These are phyloP conservation scores for Talaromyces pinophilus DNA, from an alignment of 2,329 filamentous ascomycete genomes.

Conservation along the genomic window DNA sequence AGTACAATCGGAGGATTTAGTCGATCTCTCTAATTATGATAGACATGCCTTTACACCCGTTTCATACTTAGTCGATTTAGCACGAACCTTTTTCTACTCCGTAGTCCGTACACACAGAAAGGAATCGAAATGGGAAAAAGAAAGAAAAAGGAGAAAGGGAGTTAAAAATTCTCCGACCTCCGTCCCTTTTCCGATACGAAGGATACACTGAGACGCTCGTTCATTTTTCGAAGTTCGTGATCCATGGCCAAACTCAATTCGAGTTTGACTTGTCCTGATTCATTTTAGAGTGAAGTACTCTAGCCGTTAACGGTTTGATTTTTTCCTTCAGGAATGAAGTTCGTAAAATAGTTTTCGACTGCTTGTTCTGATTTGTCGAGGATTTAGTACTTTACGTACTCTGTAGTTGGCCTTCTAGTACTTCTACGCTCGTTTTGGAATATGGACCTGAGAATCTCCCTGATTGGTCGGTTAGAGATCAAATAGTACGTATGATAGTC, in stretches of 20 bases:
- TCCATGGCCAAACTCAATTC: conserved; percentile 11
- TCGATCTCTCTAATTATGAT: conserved; percentile 11
- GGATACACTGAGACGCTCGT: background rate
- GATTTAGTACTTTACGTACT: background rate
- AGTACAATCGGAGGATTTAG: background rate
- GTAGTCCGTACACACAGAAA: background rate
- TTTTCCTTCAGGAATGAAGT: background rate
- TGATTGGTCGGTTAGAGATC: background rate
- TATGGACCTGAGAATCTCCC: background rate
- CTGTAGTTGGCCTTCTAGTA: background rate
- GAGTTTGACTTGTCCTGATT: background rate
- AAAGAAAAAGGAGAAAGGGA: background rate
- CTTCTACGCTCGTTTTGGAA: background rate
- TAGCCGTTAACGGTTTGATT: background rate
- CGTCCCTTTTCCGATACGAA: background rate
- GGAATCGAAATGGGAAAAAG: background rate
- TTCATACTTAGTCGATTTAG: conserved; percentile 13
- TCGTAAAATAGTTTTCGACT: background rate
- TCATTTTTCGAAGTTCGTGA: background rate
- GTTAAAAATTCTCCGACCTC: background rate
- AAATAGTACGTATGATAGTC: background rate
- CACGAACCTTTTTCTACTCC: conserved; percentile 5
- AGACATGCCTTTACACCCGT: conserved; percentile 10
- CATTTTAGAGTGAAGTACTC: background rate
- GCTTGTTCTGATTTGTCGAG: background rate